Conservation (phyloP, 257 asterid genomes). For the Solanum ossicruentum region DNA sequence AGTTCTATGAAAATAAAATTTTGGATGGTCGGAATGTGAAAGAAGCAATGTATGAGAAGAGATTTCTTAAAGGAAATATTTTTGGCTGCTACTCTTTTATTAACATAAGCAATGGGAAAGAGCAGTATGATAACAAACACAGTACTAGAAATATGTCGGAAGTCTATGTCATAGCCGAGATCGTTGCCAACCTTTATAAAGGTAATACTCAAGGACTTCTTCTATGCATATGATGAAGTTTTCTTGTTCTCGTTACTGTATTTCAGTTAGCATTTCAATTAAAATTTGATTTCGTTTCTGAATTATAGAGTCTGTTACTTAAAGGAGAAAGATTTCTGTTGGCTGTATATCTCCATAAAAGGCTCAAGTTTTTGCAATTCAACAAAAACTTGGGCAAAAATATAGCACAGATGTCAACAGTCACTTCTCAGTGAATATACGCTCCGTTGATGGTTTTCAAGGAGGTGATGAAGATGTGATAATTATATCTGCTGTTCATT, state of each 20-base stretch:
- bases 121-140: conserved; percentile 16
- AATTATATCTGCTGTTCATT: conserved; percentile 48
- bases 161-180: conserved; percentile 33
- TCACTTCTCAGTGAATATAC: conserved; percentile 38
- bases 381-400: conserved; percentile 28
- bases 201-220: conserved; percentile 11
- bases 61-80: conserved; percentile 22
- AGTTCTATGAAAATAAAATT: conserved; percentile 25
- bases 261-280: neutral
- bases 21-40: conserved; percentile 28
- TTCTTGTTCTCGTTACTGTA: neutral
- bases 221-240: conserved; percentile 23
- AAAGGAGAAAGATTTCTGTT: conserved; percentile 31
- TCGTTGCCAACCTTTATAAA: conserved; percentile 34
- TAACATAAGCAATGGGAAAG: conserved; percentile 32
- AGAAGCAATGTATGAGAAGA: conserved; percentile 2
- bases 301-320: conserved; percentile 20
- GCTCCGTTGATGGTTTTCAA: conserved; percentile 67
- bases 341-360: conserved; percentile 83
- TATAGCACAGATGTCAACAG: conserved; percentile 34
- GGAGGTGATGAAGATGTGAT: conserved; percentile 71
- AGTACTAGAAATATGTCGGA: conserved; percentile 42
- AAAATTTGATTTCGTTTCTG: neutral
- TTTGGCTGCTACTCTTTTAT: conserved; percentile 59
- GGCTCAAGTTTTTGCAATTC: conserved; percentile 60